phyloP scores from a whole-genome alignment of 768 basidiomycete species.

The Hypholoma fasciculare region DNA sequence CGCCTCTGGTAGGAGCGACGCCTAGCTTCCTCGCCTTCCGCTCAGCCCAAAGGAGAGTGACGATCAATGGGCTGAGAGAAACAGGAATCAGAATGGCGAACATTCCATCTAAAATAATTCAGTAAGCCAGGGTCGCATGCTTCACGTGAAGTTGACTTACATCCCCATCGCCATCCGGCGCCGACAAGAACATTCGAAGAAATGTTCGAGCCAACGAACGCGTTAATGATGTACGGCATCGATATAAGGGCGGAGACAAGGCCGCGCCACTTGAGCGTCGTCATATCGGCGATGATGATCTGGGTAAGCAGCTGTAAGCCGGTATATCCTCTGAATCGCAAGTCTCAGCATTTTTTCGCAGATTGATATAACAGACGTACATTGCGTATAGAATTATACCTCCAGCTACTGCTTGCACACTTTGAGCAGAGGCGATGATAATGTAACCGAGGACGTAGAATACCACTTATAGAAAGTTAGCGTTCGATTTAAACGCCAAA shows the following conservation, averaged over 20 bases:
- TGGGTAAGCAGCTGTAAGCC: conserved; percentile 66
- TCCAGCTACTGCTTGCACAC: conserved; percentile 44
- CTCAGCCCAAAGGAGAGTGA: conserved; percentile 57
- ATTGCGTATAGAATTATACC: conserved; percentile 61
- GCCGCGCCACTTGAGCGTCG: conserved; percentile 57
- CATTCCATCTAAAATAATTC: conserved; percentile 43
- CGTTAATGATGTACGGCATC: conserved; percentile 51
- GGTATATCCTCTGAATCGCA: conserved; percentile 54
- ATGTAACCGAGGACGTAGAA: conserved; percentile 64
- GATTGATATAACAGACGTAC: conserved; percentile 28
- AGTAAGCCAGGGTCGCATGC: not conserved
- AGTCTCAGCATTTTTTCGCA: not conserved
- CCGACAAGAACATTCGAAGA: conserved; percentile 40
- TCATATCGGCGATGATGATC: conserved; percentile 64
- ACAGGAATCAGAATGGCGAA: conserved; percentile 57
- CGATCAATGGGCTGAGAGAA: conserved; percentile 50
- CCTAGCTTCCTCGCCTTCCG: conserved; percentile 42
- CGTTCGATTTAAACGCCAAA: not conserved
- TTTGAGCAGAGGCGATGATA: conserved; percentile 51
- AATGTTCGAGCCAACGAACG: conserved; percentile 65
- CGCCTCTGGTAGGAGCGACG: conserved; percentile 14
- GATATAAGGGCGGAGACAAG: conserved; percentile 39
- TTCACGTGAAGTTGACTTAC: conserved; percentile 33
- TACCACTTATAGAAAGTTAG: conserved; percentile 32
- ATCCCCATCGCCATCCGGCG: conserved; percentile 70